Percentiles rank a stretch among this genome's conserved stretches.
These are phyloP conservation scores for Cordyceps cicadae DNA, from an alignment of 2,329 filamentous ascomycete genomes.

Conservation along the genomic window DNA sequence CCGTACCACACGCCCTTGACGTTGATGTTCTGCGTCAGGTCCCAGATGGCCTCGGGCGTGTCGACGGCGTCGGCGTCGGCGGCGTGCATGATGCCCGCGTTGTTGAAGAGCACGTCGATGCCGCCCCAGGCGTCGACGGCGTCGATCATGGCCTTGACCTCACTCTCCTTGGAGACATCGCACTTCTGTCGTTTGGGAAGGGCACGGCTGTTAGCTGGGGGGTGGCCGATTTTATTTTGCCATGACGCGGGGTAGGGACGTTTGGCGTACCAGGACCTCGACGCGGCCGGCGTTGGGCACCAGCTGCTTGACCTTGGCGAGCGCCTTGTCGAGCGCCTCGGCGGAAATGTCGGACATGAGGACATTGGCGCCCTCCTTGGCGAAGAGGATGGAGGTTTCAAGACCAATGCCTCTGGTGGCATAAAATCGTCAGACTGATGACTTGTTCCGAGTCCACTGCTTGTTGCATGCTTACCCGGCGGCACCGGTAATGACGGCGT, in stretches of 20 bases:
- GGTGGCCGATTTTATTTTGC: too few relatives aligned
- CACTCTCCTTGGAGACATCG: conserved; percentile 79
- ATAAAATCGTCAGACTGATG: neutral
- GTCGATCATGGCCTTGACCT: conserved; percentile 68
- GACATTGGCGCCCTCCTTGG: conserved; percentile 77
- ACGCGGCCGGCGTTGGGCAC: conserved; percentile 54
- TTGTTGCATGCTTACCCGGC: conserved; percentile 56
- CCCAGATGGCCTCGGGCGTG: conserved; percentile 87
- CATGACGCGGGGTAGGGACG: neutral
- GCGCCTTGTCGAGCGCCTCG: conserved; percentile 66
- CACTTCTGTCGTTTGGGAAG: conserved; percentile 26
- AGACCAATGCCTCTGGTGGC: conserved; percentile 76
- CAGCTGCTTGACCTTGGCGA: conserved; percentile 65
- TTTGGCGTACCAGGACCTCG: conserved; percentile 43
- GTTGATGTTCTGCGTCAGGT: conserved; percentile 87
- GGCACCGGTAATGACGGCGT: conserved; percentile 71
- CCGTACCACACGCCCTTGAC: conserved; percentile 98
- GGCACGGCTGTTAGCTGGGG: neutral
- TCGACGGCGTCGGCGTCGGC: conserved; percentile 71
- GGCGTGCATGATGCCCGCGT: conserved; percentile 93
- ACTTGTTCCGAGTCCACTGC: neutral
- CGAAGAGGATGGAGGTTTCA: conserved; percentile 84
- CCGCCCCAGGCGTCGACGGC: conserved; percentile 77
- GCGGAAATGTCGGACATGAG: conserved; percentile 79
- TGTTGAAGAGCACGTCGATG: conserved; percentile 91